These are phyloP conservation scores for Stromatinia cepivora DNA, from an alignment of 2,329 filamentous ascomycete genomes.

Conservation along the genomic window DNA sequence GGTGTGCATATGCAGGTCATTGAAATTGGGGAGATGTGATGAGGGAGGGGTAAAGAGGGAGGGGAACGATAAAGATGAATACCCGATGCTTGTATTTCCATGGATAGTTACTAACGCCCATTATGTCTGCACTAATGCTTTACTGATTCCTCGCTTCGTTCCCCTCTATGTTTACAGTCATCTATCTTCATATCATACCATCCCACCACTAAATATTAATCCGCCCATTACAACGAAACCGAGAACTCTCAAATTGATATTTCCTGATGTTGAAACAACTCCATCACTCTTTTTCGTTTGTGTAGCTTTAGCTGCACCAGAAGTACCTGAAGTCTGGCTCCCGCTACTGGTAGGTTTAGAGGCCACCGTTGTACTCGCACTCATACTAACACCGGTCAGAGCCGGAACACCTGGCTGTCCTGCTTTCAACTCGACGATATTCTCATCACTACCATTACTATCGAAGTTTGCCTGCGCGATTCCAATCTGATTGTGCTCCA, in stretches of 20 bases:
- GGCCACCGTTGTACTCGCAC: slow-evolving; percentile 4
- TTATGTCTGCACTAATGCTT: background rate
- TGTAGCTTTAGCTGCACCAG: background rate
- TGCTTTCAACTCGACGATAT: slow-evolving; percentile 31
- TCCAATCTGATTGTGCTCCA: slow-evolving; percentile 50
- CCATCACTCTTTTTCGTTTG: background rate
- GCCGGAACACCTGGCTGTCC: slow-evolving; percentile 30
- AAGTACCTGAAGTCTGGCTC: background rate
- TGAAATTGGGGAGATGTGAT: background rate
- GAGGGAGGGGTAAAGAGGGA: background rate
- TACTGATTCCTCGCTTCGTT: background rate
- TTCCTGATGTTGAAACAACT: background rate
- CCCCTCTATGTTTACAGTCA: too few species aligned
- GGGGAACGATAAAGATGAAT: background rate
- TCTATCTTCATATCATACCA: background rate
- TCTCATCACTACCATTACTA: slow-evolving; percentile 26
- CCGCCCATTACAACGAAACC: background rate
- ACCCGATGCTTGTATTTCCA: background rate
- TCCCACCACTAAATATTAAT: background rate
- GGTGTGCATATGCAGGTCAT: background rate
- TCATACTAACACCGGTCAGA: slow-evolving; percentile 15
- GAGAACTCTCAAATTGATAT: background rate
- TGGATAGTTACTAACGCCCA: background rate
- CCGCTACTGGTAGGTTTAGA: background rate
- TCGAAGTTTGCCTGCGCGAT: slow-evolving; percentile 51